Evolutionary conservation across 202 grass and related monocot species (phyloP).

Genomic region (Eragrostis tef): DNA sequence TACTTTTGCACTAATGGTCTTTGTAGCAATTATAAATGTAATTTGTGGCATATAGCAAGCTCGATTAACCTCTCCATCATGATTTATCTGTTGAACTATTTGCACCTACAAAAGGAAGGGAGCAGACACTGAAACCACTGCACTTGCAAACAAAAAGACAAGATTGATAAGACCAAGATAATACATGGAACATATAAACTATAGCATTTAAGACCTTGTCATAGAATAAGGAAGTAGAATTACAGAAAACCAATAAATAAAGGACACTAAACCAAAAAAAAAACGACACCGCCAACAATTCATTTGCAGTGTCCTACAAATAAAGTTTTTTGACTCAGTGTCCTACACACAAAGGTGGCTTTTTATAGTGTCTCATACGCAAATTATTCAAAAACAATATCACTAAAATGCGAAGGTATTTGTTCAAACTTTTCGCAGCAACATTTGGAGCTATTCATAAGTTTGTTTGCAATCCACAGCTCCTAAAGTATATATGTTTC

Average conservation of each 20-base stretch:
- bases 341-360: no score
- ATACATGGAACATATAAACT: not conserved
- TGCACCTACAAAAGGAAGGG: constrained; percentile 69
- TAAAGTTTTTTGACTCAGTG: no score
- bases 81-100: constrained; percentile 99
- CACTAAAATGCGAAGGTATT: no score
- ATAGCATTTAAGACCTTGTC: not conserved
- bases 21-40: constrained; percentile 94
- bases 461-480: not conserved
- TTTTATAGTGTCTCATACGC: no score
- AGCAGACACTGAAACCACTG: constrained; percentile 5
- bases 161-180: constrained; percentile 10
- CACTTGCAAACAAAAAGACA: not conserved
- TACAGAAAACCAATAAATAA: no score
- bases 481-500: not conserved
- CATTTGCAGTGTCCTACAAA: no score
- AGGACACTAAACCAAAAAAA: no score
- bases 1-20: constrained; percentile 91
- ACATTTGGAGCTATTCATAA: no score
- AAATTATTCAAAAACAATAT: no score
- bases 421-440: no score
- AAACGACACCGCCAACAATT: no score
- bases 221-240: not conserved
- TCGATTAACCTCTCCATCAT: constrained; percentile 96
- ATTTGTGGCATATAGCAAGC: constrained; percentile 99